Conservation (phyloP, 805 yeast genomes). For the Brettanomyces anomalus region DNA sequence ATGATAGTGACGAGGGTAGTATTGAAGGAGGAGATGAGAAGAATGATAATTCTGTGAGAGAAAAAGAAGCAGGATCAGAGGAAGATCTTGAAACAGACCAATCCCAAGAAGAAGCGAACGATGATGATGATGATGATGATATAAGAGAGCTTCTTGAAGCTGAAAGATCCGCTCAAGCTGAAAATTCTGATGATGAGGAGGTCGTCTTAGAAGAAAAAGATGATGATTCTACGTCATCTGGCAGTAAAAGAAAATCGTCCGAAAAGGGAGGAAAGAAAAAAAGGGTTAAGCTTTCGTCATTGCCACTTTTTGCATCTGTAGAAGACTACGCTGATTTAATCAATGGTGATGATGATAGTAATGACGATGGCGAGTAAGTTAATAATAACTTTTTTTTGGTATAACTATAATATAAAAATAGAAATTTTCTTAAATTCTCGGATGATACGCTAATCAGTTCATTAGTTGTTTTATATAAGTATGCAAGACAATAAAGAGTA, state of each 20-base stretch:
- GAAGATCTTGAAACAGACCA: slow-evolving; percentile 3
- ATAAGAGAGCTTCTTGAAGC: neutral
- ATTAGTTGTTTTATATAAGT: too few species aligned
- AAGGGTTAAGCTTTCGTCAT: slow-evolving; percentile 47
- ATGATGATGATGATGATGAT: slow-evolving; percentile 8
- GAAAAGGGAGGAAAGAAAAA: slow-evolving; percentile 15
- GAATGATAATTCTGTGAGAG: slow-evolving; percentile 26
- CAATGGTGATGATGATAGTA: neutral
- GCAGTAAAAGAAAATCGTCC: slow-evolving; percentile 12
- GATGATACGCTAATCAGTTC: too few species aligned
- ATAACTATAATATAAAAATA: neutral
- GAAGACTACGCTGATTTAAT: slow-evolving; percentile 64
- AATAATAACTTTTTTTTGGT: neutral
- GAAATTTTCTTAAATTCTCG: too few species aligned
- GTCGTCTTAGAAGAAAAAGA: slow-evolving; percentile 13
- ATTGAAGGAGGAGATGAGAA: too few species aligned
- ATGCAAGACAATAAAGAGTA: too few species aligned
- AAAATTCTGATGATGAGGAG: slow-evolving; percentile 6
- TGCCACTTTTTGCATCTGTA: slow-evolving; percentile 83
- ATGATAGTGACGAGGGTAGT: slow-evolving; percentile 24
- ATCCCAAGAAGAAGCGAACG: neutral
- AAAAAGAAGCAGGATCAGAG: slow-evolving; percentile 27
- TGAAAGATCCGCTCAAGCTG: neutral
- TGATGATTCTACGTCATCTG: slow-evolving; percentile 4
- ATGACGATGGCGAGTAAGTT: neutral